Base-by-base conservation (phyloP, 495 filamentous ascomycete species). In the Cladorrhinum samala region DNA sequence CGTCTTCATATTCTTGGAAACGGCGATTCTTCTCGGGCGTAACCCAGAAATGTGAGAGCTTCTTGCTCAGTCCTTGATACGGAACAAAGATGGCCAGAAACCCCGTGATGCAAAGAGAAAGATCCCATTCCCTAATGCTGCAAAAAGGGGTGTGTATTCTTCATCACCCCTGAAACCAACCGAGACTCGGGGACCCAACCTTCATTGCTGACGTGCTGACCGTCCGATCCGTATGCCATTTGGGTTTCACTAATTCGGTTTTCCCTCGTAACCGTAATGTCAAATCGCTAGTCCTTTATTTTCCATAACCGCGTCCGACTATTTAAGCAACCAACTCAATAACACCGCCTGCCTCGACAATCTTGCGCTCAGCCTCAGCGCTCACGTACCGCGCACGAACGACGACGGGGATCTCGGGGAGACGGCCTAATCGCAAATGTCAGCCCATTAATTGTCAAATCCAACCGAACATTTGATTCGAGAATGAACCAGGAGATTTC, bases 61-160 rank as follows among this genome's bases (percentile, higher is more conserved):
- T 33, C 27, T 33, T 33, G 27, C 27, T 33, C 27, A 33, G 11
- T 11, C 27, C 11, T 37, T 37, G 43, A 42, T 36, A 47, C 49
- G 49, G 42, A 52, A 45, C 55, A 45, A 47, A 40, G 40, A 54
- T 43, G 56, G 56, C 46, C 52, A 50, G 54, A 41, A 49, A 46
- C 55, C 42, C 33, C 41, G 45, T 46, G 58, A 66, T 58, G 65
- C 62, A 51, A 63, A 66, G n/a, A 33, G 19, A 63, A 64, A 63
- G 62, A 61, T 65, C 57, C 55, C 58, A 63, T 68, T 68, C 65
- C 65, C 60, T 60, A 58, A 68, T 68, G 63, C 61, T 59, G 62
- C 55, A 63, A 59, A 57, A n/a, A 55, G 24, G 9, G 56, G 57
- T 62, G 60, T 52, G 59, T 55, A 46, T 47, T 52, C 57, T 55